Evolutionary conservation across 2,329 filamentous ascomycete species (phyloP).

Genomic region (Phialophora expanda): DNA sequence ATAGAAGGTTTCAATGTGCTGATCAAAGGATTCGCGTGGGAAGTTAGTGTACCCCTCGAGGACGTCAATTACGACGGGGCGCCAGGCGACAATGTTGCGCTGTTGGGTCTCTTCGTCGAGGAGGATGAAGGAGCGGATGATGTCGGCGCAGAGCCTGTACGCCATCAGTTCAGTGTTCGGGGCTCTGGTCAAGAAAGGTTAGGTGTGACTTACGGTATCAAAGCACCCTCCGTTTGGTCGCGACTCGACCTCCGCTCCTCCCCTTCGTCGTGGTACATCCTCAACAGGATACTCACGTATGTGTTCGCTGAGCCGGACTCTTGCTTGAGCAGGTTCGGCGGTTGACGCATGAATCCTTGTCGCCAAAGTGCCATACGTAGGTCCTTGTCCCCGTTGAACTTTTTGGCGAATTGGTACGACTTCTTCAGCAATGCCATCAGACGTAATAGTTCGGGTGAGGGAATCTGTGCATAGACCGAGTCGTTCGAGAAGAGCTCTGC

Average conservation of each 20-base stretch:
- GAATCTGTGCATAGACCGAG: constrained; percentile 90
- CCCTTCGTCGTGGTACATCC: constrained; percentile 93
- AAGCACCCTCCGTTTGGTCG: constrained; percentile 82
- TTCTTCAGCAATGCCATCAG: constrained; percentile 95
- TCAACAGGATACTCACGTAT: constrained; percentile 92
- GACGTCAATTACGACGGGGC: constrained; percentile 95
- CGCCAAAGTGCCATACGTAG: constrained; percentile 91
- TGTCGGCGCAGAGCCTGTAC: constrained; percentile 80
- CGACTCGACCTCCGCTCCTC: constrained; percentile 80
- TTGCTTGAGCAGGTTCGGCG: constrained; percentile 95
- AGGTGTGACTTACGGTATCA: constrained; percentile 70
- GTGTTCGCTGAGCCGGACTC: constrained; percentile 91
- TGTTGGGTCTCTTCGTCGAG: constrained; percentile 97
- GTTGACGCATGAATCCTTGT: constrained; percentile 99
- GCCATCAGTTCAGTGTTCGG: constrained; percentile 3
- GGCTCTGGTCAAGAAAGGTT: neutral
- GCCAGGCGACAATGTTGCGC: constrained; percentile 94
- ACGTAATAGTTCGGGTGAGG: constrained; percentile 83
- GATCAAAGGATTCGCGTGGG: constrained; percentile 76
- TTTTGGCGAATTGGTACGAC: constrained; percentile 93
- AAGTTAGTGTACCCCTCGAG: constrained; percentile 90
- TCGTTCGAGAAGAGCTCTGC: constrained; percentile 99
- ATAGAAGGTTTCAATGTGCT: constrained; percentile 82
- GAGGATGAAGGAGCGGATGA: constrained; percentile 80
- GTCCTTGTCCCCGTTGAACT: constrained; percentile 97